Evolutionary conservation across 2,329 filamentous ascomycete genomes (phyloP), one percentile per base, ranked within the genome.

Genomic region (Neopestalotiopsis clavispora): DNA sequence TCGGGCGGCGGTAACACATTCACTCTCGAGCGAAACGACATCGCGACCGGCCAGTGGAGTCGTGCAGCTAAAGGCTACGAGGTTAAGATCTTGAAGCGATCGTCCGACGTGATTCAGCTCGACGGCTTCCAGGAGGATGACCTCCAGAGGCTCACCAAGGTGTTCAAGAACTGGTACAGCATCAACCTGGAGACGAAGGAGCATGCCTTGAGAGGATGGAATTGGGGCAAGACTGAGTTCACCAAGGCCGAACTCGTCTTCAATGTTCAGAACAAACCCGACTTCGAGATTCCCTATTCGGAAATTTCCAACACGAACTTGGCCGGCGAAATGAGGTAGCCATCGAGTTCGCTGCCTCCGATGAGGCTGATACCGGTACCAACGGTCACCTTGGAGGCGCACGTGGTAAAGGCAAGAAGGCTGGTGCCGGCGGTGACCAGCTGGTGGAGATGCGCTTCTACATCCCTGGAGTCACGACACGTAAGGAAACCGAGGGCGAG

Each of bases 381-480:
- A 94, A 94, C 78, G 92, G 90, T 66, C 86, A 91, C 72, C 85
- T 94, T 38, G 92, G 92, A 34, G 93, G 93, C 77, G 92, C 91
- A 75, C 87, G 85, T 74, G 90, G 86, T 68, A 92, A 93, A 75
- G 95, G 95, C 71, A 95, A 93, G 79, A 98, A 98, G 83, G 92
- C 94, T 34, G 93, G 93, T 4, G 95, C 94, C 20, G 94, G 94
- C 30, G 90, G 91, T 70, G 96, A 99, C 77, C 95, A 99, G 82
- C 87, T 99, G 61, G 95, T 98, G 20, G 96, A 99, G 84, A 98
- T 99, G 94, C 91, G 96, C 71, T 98, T 99, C 84, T 99, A 99
- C 82, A 97, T 99, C 63, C 96, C 96, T 1, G 96, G 96, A 64
- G 94, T 92, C 5, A 92, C 94, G 2, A 93, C 93, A 20, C 93